Percentiles rank a stretch among this genome's conserved stretches.
These are phyloP conservation scores for Penicillium pancosmium DNA, from an alignment of 495 filamentous ascomycete genomes.

Conservation along the genomic window DNA sequence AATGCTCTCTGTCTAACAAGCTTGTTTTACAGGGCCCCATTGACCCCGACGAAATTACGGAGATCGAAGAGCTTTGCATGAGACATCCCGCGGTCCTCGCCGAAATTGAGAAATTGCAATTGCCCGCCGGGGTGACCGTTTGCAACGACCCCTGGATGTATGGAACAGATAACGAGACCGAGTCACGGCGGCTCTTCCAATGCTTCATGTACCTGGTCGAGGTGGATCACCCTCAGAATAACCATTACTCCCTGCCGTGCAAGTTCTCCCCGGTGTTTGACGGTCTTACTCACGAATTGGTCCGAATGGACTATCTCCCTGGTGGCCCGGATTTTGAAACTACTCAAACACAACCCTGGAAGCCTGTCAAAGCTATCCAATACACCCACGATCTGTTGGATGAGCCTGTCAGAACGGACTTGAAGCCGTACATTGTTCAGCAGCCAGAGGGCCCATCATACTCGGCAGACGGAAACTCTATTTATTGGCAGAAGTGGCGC, in stretches of 20 bases:
- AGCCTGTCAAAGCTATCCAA: constrained; percentile 59
- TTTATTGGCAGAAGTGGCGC: constrained; percentile 70
- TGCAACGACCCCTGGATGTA: constrained; percentile 54
- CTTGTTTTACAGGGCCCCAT: constrained; percentile 34
- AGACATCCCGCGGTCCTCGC: constrained; percentile 43
- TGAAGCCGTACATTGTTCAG: constrained; percentile 75
- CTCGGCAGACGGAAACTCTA: constrained; percentile 48
- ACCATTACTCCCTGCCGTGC: constrained; percentile 80
- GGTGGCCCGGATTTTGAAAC: constrained; percentile 36
- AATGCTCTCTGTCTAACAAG: constrained; percentile 8
- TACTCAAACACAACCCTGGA: constrained; percentile 40
- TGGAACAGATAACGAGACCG: constrained; percentile 39
- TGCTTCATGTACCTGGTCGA: constrained; percentile 49
- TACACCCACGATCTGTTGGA: constrained; percentile 46
- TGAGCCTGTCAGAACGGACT: constrained; percentile 51
- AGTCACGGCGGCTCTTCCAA: constrained; percentile 45
- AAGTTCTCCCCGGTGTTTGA: constrained; percentile 78
- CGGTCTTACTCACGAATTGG: constrained; percentile 63
- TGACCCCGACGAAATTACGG: constrained; percentile 45
- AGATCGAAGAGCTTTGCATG: constrained; percentile 45
- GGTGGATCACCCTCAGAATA: constrained; percentile 51
- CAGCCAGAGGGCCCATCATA: constrained; percentile 82
- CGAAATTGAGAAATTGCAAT: constrained; percentile 46
- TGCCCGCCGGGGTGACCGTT: constrained; percentile 43
- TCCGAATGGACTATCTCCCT: constrained; percentile 54